Base-by-base conservation (phyloP, 1,284 basidiomycete genomes). In the Microbotryum intermedium region DNA sequence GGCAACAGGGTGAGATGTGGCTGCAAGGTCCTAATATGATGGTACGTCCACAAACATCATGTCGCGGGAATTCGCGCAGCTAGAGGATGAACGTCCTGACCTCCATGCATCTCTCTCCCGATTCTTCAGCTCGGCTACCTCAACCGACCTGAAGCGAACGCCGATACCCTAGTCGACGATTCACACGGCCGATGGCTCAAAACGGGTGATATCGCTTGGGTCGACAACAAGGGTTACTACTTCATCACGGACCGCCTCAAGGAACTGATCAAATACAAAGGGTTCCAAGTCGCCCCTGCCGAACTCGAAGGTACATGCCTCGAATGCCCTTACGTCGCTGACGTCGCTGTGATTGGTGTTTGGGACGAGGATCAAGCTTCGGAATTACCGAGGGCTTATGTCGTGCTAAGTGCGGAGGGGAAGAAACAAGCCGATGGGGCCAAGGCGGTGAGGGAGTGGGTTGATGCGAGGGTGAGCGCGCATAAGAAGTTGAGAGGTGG, bases 1-100 rank as follows among this genome's bases (percentile, higher is more conserved):
- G 80, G 16, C 76, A 83, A 61, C 75, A 81, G 0, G 90, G 91
- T 5, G 90, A 94, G 73, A 71, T 94, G 10, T 90, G 88, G 85
- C 65, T 90, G 7, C 78, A 83, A 54, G 88, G 89, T 0, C 85
- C 86, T 0, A 82, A 77, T 3, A 21, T 39, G 30, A 45, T n/a
- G 10, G 3, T 29, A 10, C 20, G n/a, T 25, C n/a, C n/a, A n/a
- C n/a, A n/a, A n/a, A n/a, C n/a, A n/a, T n/a, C n/a, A n/a, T n/a
- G n/a, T n/a, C n/a, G n/a, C n/a, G n/a, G n/a, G n/a, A n/a, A n/a
- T n/a, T n/a, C n/a, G n/a, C n/a, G n/a, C n/a, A n/a, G n/a, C n/a
- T n/a, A n/a, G n/a, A n/a, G n/a, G n/a, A n/a, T n/a, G n/a, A n/a
- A n/a, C n/a, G n/a, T 48, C 42, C 13, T 25, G 43, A 11, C 29